Base-by-base conservation (phyloP, 164 flowering plant species). In the Sextonia rubra region DNA sequence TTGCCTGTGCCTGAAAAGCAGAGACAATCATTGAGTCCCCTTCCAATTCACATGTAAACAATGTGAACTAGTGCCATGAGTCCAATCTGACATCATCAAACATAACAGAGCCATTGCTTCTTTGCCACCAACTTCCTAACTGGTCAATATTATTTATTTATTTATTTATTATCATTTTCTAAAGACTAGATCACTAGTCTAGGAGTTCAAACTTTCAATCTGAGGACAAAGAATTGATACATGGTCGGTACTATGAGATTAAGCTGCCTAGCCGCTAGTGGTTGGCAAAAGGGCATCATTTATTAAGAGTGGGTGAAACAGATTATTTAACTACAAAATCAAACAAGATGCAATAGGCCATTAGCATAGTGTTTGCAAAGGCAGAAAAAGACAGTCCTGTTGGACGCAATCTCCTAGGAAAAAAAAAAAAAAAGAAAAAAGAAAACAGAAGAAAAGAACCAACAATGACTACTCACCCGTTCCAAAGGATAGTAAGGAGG, bases 401-500 rank as follows among this genome's bases (percentile, higher is more conserved):
- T 20, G n/a, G 2, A 52, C n/a, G n/a, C n/a, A 14, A 52, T 15
- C 58, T 15, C 20, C 58, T 4, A 52, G 17, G 1, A 15, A 15
- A 52, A 14, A 4, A 52, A 52, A 15, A 7, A 7, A 48, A 11
- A 15, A 11, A 52, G 37, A 27, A 47, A 12, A 56, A 55, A 27
- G 0, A 60, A n/a, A n/a, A n/a, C n/a, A n/a, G n/a, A n/a, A n/a
- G n/a, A n/a, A n/a, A n/a, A n/a, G n/a, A n/a, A n/a, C n/a, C 18
- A 25, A 47, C 25, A 66, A 25, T 23, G 26, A 56, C 26, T 27
- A 83, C 97, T n/a, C 84, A 95, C 99, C 77, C 81, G 70, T 80
- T 93, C 99, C 75, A 93, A 70, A 73, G 79, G 74, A 44, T 81
- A 75, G 76, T 96, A 93, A 5, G 99, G 99, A 71, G 89, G 73